These are phyloP conservation scores for Fistulinella staudtii DNA, from an alignment of 1,284 basidiomycete species.

Conservation along the genomic window DNA sequence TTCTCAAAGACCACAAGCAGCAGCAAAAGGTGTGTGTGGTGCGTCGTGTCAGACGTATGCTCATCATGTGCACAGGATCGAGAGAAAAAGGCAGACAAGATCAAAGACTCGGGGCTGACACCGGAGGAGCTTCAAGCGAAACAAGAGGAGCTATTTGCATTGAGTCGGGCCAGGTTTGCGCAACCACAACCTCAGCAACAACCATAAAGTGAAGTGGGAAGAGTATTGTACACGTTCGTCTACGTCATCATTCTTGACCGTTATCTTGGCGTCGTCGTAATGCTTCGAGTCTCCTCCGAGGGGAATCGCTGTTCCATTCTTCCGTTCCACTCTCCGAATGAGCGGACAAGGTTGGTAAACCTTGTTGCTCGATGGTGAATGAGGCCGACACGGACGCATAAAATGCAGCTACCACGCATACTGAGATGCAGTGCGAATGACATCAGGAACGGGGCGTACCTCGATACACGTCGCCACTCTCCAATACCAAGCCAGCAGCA, in stretches of 20 bases:
- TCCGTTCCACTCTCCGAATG: constrained; percentile 31
- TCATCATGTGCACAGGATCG: constrained; percentile 53
- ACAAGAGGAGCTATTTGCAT: constrained; percentile 91
- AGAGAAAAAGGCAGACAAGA: constrained; percentile 85
- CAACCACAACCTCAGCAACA: constrained; percentile 42
- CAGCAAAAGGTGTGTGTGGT: constrained; percentile 73
- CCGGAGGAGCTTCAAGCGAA: constrained; percentile 85
- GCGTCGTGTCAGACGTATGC: constrained; percentile 3
- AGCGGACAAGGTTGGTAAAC: constrained; percentile 52
- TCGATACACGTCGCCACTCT: constrained; percentile 56
- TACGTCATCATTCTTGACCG: constrained; percentile 37
- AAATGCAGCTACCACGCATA: constrained; percentile 50
- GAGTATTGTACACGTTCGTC: constrained; percentile 25
- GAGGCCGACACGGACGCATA: constrained; percentile 79
- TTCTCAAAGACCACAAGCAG: constrained; percentile 93
- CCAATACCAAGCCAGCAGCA: constrained; percentile 63
- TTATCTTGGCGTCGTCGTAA: constrained; percentile 38
- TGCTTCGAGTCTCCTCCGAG: constrained; percentile 50
- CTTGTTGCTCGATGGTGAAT: constrained; percentile 79
- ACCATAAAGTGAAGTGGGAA: constrained; percentile 10
- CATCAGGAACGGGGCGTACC: constrained; percentile 41
- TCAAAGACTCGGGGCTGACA: constrained; percentile 87
- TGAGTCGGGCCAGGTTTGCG: constrained; percentile 72
- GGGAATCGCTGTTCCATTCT: constrained; percentile 70
- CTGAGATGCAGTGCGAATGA: constrained; percentile 11